Percentiles rank a stretch among this genome's conserved stretches.
Evolutionary conservation across 495 filamentous ascomycete species (phyloP).

Genomic region (Talaromyces adpressus): DNA sequence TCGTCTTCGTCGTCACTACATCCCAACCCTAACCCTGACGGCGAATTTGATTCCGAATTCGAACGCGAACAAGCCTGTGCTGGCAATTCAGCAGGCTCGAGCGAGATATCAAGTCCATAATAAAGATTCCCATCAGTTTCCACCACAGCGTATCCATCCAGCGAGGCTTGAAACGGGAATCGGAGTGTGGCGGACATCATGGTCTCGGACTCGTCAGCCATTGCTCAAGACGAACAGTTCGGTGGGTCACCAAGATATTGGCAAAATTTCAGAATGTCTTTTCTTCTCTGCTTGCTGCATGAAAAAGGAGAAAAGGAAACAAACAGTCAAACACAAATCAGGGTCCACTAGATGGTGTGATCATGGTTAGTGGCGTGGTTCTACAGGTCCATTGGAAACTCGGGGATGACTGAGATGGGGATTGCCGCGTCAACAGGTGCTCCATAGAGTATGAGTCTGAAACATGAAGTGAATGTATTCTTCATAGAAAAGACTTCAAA

Average conservation of each 20-base stretch:
- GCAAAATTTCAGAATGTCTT: not conserved
- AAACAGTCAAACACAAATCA: not conserved
- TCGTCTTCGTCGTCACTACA: not conserved
- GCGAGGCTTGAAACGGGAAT: conserved; percentile 7
- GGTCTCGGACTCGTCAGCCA: conserved; percentile 5
- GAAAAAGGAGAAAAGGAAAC: not conserved
- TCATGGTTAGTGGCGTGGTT: not conserved
- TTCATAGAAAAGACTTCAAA: not conserved
- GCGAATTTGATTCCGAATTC: not conserved
- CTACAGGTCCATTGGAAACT: not conserved
- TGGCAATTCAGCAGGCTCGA: not conserved
- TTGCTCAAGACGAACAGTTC: not conserved
- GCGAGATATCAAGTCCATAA: conserved; percentile 5
- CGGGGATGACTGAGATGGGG: not conserved
- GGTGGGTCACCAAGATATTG: not conserved
- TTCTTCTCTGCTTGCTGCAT: not conserved
- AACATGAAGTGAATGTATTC: not conserved
- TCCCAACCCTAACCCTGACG: not conserved
- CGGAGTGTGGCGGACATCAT: conserved; percentile 7
- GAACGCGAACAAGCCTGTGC: not conserved
- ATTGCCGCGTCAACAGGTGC: not conserved
- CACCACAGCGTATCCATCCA: not conserved
- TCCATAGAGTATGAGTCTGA: conserved; percentile 1
- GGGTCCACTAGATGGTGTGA: not conserved
- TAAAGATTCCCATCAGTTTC: not conserved